These are phyloP conservation scores for Venturia nashicola DNA, from an alignment of 2,329 filamentous ascomycete genomes.

Conservation along the genomic window DNA sequence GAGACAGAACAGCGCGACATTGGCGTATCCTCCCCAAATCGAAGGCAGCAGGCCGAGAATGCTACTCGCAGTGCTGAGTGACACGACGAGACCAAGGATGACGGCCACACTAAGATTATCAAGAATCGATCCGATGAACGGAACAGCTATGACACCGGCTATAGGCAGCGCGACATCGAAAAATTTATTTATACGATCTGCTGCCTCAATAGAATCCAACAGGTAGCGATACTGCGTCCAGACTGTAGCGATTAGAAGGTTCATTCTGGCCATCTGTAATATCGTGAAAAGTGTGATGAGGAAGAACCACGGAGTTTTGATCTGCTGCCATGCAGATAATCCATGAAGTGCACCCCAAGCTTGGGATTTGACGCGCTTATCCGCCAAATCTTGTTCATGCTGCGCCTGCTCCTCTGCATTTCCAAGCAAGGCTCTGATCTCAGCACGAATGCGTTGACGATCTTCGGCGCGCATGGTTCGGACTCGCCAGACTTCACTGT, in stretches of 20 bases:
- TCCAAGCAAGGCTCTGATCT: constrained; percentile 62
- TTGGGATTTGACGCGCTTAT: constrained; percentile 54
- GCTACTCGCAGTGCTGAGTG: constrained; percentile 59
- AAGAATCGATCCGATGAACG: constrained; percentile 69
- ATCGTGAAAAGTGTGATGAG: constrained; percentile 70
- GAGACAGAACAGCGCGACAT: constrained; percentile 66
- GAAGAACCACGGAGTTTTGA: constrained; percentile 69
- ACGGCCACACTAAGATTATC: constrained; percentile 61
- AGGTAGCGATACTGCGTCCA: constrained; percentile 68
- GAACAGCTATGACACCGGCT: constrained; percentile 67
- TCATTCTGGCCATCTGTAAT: constrained; percentile 51
- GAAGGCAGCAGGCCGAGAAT: constrained; percentile 59
- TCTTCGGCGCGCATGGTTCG: constrained; percentile 21
- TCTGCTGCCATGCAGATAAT: constrained; percentile 56
- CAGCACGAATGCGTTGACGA: constrained; percentile 48
- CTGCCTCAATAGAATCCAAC: constrained; percentile 46
- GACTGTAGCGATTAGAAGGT: constrained; percentile 86
- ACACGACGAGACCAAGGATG: constrained; percentile 57
- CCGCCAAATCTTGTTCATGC: constrained; percentile 47
- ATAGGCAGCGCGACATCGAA: constrained; percentile 77
- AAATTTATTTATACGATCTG: constrained; percentile 61
- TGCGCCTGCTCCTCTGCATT: constrained; percentile 50
- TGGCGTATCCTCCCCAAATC: constrained; percentile 59
- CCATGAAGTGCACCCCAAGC: constrained; percentile 81
- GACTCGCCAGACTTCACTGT: constrained; percentile 34